phyloP scores from a whole-genome alignment of 495 filamentous ascomycete species.

The Penicillium paxilli region DNA sequence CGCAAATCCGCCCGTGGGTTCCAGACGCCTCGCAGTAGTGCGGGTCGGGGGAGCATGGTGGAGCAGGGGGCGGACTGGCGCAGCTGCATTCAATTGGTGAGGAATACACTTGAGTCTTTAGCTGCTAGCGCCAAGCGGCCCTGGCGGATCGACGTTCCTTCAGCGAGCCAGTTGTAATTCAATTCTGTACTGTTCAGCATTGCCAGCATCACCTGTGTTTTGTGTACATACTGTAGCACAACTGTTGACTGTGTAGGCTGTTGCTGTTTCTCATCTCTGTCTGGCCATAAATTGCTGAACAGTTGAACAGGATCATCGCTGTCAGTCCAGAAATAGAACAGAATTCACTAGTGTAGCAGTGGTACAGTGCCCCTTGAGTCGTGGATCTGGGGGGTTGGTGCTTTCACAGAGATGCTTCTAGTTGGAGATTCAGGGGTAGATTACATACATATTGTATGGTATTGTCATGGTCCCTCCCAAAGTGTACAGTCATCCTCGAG shows the following conservation, averaged over 20 bases:
- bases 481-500: too few relatives aligned
- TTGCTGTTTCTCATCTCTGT: neutral
- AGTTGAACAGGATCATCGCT: neutral
- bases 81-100: slow-evolving; percentile 21
- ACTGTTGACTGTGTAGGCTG: neutral
- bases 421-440: slow-evolving; percentile 21
- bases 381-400: too few relatives aligned
- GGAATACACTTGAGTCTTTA: slow-evolving; percentile 16
- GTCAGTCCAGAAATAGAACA: slow-evolving; percentile 14
- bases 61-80: slow-evolving; percentile 6
- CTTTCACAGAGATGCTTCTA: too few relatives aligned
- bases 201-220: neutral
- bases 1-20: slow-evolving; percentile 24
- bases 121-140: slow-evolving; percentile 12
- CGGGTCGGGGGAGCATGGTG: slow-evolving; percentile 7
- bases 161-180: neutral
- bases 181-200: neutral
- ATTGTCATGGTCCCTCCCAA: neutral
- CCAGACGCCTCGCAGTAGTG: slow-evolving; percentile 16
- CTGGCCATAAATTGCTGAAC: too few relatives aligned
- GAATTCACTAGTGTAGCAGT: slow-evolving; percentile 22
- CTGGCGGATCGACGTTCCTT: neutral
- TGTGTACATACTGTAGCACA: neutral
- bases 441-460: neutral
- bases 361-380: slow-evolving; percentile 28